These are phyloP conservation scores for Macrolepiota dolichaula DNA, from an alignment of 768 basidiomycete species.

Conservation along the genomic window DNA sequence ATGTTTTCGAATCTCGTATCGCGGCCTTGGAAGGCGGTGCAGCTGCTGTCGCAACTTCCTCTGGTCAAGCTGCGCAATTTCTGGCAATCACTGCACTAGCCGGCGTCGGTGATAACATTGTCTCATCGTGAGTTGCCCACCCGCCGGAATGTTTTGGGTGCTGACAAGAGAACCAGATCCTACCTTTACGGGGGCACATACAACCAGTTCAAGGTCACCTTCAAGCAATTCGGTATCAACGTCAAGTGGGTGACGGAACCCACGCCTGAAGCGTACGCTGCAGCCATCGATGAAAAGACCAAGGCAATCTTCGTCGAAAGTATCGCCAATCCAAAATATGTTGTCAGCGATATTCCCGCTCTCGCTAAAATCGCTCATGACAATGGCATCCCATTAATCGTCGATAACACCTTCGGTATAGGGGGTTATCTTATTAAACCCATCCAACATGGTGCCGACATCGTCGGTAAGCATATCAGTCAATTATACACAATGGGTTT, in stretches of 20 bases:
- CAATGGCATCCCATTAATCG: conserved; percentile 71
- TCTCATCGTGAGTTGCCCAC: conserved; percentile 54
- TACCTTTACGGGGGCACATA: conserved; percentile 71
- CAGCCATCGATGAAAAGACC: conserved; percentile 73
- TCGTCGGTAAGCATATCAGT: conserved; percentile 47
- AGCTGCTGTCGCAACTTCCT: conserved; percentile 71
- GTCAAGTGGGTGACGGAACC: conserved; percentile 60
- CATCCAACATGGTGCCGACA: conserved; percentile 74
- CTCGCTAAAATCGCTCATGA: conserved; percentile 76
- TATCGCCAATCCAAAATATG: conserved; percentile 78
- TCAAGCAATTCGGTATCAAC: conserved; percentile 65
- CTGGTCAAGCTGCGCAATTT: conserved; percentile 79
- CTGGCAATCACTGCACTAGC: conserved; percentile 62
- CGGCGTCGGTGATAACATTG: conserved; percentile 71
- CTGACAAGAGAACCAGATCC: conserved; percentile 33
- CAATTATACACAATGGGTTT: too few relatives aligned
- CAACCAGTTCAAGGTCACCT: conserved; percentile 73
- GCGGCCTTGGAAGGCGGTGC: conserved; percentile 78
- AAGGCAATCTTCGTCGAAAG: conserved; percentile 75
- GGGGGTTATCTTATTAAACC: conserved; percentile 73
- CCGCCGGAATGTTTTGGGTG: neutral
- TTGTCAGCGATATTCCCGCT: conserved; percentile 61
- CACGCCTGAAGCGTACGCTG: conserved; percentile 54
- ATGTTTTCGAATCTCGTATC: conserved; percentile 77
- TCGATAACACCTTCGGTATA: conserved; percentile 79